These are phyloP conservation scores for Jasminum sambac DNA, from an alignment of 257 asterid species.

Conservation along the genomic window DNA sequence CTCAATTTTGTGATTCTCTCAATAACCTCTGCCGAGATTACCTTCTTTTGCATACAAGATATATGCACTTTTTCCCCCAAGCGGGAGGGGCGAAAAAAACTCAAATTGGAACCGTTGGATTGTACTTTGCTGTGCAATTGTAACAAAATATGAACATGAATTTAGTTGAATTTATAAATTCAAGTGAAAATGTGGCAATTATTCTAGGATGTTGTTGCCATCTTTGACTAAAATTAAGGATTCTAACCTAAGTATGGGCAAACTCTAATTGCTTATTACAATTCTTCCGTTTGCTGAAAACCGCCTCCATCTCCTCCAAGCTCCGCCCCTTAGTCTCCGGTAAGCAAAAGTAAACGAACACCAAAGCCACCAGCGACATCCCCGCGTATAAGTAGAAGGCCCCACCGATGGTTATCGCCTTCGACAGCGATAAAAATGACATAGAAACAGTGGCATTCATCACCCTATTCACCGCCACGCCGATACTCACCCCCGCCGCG, in stretches of 20 bases:
- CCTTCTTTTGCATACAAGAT: no score
- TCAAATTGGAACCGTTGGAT: no score
- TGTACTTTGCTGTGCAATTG: no score
- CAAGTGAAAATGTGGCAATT: no score
- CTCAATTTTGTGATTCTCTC: no score
- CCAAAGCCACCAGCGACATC: conserved; percentile 50
- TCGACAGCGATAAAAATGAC: conserved; percentile 54
- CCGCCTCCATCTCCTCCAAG: conserved; percentile 65
- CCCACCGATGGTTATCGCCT: conserved; percentile 61
- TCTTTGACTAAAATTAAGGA: no score
- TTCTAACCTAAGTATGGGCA: neutral
- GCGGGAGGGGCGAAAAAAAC: no score
- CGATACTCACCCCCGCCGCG: conserved; percentile 62
- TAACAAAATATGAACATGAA: no score
- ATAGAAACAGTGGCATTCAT: conserved; percentile 76
- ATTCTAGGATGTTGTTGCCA: no score
- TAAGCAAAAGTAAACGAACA: conserved; percentile 50
- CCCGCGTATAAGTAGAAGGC: conserved; percentile 53
- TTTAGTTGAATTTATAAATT: no score
- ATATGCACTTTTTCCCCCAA: no score
- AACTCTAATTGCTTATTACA: conserved; percentile 20
- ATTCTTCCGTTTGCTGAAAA: conserved; percentile 42
- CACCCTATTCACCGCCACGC: conserved; percentile 67
- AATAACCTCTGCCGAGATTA: no score
- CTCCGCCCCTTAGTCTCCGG: conserved; percentile 76